phyloP scores from a whole-genome alignment of 192 early-diverging fungal species.

The Backusella australiensis region DNA sequence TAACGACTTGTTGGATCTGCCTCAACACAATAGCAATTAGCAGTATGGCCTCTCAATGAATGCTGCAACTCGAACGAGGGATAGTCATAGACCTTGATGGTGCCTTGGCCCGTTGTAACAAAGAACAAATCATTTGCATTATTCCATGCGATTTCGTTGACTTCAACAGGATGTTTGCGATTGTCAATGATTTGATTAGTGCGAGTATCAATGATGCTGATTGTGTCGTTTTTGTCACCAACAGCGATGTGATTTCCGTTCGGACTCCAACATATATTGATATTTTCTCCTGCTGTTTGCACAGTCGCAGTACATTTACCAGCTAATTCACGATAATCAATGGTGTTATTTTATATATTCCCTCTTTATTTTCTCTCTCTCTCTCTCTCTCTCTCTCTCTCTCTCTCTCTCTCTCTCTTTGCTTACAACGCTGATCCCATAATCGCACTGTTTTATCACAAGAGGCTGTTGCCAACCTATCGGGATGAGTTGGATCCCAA shows the following conservation, averaged over 20 bases:
- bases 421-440: constrained; percentile 76
- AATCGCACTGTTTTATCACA: constrained; percentile 76
- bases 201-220: constrained; percentile 76
- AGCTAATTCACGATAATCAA: constrained; percentile 29
- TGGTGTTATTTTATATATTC: neutral
- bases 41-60: constrained; percentile 67
- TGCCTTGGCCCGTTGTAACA: constrained; percentile 76
- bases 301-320: constrained; percentile 56
- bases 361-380: too few species aligned
- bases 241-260: constrained; percentile 77
- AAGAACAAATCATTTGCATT: constrained; percentile 68
- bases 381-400: neutral
- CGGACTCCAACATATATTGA: constrained; percentile 83
- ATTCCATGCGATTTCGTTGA: constrained; percentile 86
- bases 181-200: constrained; percentile 35
- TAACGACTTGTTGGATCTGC: constrained; percentile 78
- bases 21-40: constrained; percentile 79
- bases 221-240: constrained; percentile 79
- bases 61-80: constrained; percentile 57
- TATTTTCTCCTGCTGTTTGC: constrained; percentile 75
- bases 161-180: constrained; percentile 55
- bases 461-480: constrained; percentile 72
- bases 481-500: constrained; percentile 75
- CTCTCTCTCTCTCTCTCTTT: neutral
- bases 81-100: constrained; percentile 65